These are phyloP conservation scores for Cucumis variabilis DNA, from an alignment of 331 rosid species.

Conservation along the genomic window DNA sequence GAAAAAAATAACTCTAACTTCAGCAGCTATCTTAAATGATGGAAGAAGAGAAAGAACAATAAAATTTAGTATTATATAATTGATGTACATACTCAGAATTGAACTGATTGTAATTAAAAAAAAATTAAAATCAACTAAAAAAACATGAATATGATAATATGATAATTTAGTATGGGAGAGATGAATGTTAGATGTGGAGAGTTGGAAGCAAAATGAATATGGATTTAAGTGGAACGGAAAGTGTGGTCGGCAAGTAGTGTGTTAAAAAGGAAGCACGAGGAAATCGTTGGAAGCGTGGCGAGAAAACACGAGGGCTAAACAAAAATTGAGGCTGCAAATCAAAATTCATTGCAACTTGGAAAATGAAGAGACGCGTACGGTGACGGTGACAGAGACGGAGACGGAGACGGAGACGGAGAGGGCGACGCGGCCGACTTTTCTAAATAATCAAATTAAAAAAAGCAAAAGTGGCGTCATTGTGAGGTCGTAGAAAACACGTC, in stretches of 20 bases:
- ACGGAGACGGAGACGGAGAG: too few species aligned
- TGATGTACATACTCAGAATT: too few species aligned
- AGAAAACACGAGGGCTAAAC: not conserved
- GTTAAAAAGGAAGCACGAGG: not conserved
- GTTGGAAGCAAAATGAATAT: too few species aligned
- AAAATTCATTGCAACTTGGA: not conserved
- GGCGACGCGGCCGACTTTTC: not conserved
- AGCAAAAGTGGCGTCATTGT: not conserved
- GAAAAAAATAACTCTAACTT: too few species aligned
- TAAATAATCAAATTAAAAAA: not conserved
- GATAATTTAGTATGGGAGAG: too few species aligned
- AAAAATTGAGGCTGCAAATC: not conserved
- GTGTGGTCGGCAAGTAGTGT: not conserved
- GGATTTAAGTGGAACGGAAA: not conserved
- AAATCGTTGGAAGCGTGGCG: not conserved
- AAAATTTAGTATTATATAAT: too few species aligned
- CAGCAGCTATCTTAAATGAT: too few species aligned
- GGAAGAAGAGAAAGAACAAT: too few species aligned
- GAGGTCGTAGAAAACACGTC: conserved; percentile 3
- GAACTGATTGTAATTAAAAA: too few species aligned
- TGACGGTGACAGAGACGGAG: not conserved
- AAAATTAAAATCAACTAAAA: too few species aligned
- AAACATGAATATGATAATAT: too few species aligned
- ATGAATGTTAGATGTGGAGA: too few species aligned
- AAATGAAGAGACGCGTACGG: not conserved